Evolutionary conservation across 345 rosid species (phyloP).

Genomic region (Lepidium didymum): DNA sequence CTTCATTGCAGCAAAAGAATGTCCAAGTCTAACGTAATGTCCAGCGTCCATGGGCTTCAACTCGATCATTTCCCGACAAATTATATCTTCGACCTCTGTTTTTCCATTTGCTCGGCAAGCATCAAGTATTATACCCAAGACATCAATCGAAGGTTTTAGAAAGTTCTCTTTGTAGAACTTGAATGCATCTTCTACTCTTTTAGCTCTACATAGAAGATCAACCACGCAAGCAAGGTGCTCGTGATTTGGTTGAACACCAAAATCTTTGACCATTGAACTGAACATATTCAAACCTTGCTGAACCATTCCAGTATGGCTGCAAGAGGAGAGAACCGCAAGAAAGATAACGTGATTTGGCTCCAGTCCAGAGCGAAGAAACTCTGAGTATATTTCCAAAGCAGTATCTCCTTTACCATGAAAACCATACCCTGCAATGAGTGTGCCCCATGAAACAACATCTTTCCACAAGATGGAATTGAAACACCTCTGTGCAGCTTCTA

Average conservation of each 20-base stretch:
- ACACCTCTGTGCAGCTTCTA: conserved; percentile 57
- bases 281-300: conserved; percentile 53
- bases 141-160: conserved; percentile 31
- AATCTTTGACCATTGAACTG: conserved; percentile 42
- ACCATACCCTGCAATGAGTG: conserved; percentile 70
- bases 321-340: conserved; percentile 64
- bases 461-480: conserved; percentile 39
- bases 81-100: conserved; percentile 29
- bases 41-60: conserved; percentile 42
- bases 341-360: conserved; percentile 61
- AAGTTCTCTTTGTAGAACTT: conserved; percentile 42
- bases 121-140: conserved; percentile 48
- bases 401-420: conserved; percentile 68
- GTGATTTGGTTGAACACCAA: conserved; percentile 39
- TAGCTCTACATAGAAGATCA: conserved; percentile 58
- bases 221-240: conserved; percentile 54
- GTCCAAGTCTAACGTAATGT: conserved; percentile 46
- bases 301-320: conserved; percentile 72
- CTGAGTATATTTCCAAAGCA: conserved; percentile 48
- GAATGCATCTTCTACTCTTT: conserved; percentile 50
- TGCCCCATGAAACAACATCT: conserved; percentile 62
- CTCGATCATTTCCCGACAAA: conserved; percentile 33
- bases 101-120: conserved; percentile 39
- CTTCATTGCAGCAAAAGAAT: conserved; percentile 48
- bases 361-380: conserved; percentile 50